Conservation (phyloP, 257 asterid species). For the Paulownia fortunei region DNA sequence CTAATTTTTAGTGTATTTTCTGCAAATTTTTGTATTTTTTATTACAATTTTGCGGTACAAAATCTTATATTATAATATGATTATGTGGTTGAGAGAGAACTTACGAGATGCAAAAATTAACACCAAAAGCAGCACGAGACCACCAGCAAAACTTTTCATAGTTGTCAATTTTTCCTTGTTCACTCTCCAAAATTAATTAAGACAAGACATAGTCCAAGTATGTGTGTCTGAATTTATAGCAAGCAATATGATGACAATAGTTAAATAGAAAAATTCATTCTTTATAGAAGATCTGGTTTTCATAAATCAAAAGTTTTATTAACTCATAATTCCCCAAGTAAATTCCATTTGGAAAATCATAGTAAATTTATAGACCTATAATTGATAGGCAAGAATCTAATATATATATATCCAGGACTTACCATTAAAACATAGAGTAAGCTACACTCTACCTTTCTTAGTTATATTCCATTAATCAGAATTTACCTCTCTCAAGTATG, state of each 20-base stretch:
- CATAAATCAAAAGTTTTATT: not conserved
- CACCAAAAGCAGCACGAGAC: slow-evolving; percentile 11
- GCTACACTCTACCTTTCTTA: not conserved
- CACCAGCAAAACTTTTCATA: slow-evolving; percentile 5
- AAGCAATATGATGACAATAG: not conserved
- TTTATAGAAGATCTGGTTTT: not conserved
- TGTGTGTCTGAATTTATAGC: not conserved
- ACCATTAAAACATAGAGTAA: not conserved
- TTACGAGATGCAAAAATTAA: slow-evolving; percentile 24
- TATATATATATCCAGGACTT: too few relatives aligned
- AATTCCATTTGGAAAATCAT: not conserved
- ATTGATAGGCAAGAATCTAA: not conserved
- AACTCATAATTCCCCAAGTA: not conserved
- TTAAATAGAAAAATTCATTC: not conserved
- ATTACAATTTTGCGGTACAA: too few relatives aligned
- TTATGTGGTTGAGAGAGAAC: not conserved
- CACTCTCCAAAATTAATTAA: not conserved
- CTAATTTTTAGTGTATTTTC: too few relatives aligned
- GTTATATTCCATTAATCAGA: not conserved
- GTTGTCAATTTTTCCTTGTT: not conserved
- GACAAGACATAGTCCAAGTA: not conserved
- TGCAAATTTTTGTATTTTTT: too few relatives aligned
- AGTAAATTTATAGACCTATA: not conserved
- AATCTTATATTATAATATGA: not conserved
- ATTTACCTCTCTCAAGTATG: too few relatives aligned